Conservation (phyloP, 768 basidiomycete genomes). For the Sarcodon aspratus region DNA sequence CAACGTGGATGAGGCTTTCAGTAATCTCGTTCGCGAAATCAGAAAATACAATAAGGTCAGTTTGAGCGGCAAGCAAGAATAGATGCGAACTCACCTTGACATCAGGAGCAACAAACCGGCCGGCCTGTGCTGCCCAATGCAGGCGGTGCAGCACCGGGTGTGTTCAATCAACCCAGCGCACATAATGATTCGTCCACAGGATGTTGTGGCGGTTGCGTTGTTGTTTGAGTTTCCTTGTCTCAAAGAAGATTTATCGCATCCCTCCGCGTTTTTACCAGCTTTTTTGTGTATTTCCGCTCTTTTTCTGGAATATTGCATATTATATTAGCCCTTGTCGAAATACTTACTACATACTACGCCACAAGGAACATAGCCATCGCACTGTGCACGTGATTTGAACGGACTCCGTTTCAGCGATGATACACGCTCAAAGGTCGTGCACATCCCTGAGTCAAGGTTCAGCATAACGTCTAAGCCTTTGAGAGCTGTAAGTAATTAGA, state of each 20-base stretch:
- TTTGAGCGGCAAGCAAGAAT: not conserved
- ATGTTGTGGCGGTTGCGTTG: conserved; percentile 64
- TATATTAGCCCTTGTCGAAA: too few relatives aligned
- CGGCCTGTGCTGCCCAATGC: conserved; percentile 46
- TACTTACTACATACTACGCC: too few relatives aligned
- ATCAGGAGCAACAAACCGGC: conserved; percentile 68
- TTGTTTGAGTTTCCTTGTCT: conserved; percentile 23
- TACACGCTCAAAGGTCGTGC: too few relatives aligned
- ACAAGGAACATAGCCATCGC: too few relatives aligned
- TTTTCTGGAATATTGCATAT: not conserved
- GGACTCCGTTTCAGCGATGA: too few relatives aligned
- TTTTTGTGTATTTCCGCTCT: not conserved
- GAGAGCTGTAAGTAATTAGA: too few relatives aligned
- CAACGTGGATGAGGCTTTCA: conserved; percentile 95
- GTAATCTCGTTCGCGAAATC: conserved; percentile 87
- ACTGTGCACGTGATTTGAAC: too few relatives aligned
- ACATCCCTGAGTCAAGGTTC: too few relatives aligned
- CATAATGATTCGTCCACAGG: conserved; percentile 43
- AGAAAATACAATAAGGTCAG: conserved; percentile 85
- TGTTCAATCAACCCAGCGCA: conserved; percentile 33
- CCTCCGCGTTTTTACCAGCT: not conserved
- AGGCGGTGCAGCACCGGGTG: conserved; percentile 29
- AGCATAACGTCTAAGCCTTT: too few relatives aligned
- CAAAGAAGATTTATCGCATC: too few relatives aligned
- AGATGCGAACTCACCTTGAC: not conserved